Conservation (phyloP, 495 filamentous ascomycete genomes). For the Immersiella caudata region DNA sequence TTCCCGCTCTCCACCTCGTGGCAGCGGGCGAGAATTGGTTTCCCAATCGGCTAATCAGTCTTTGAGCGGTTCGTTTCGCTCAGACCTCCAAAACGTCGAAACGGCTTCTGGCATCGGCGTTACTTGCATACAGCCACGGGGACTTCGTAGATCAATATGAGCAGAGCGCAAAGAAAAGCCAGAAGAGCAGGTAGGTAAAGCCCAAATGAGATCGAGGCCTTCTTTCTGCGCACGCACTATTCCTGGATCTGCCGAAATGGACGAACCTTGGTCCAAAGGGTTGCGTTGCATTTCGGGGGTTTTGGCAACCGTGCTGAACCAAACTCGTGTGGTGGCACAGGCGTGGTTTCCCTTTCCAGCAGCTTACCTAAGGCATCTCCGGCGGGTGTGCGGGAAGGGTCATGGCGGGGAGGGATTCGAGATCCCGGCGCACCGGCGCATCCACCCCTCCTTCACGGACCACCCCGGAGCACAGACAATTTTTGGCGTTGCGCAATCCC, state of each 20-base stretch:
- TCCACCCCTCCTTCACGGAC: conserved; percentile 2
- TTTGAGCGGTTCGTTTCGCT: conserved; percentile 14
- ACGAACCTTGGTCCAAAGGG: conserved; percentile 18
- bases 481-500: conserved; percentile 7
- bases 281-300: conserved; percentile 19
- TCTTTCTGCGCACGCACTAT: conserved; percentile 16
- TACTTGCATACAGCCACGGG: conserved; percentile 15
- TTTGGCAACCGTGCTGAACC: conserved; percentile 8
- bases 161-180: neutral
- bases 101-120: conserved; percentile 10
- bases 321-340: neutral
- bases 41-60: conserved; percentile 17
- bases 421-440: conserved; percentile 1
- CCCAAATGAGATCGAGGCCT: neutral
- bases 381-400: conserved; percentile 11
- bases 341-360: neutral
- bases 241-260: conserved; percentile 22
- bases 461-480: conserved; percentile 12
- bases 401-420: neutral
- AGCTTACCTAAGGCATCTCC: conserved; percentile 8
- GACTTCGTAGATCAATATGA: conserved; percentile 8
- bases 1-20: neutral
- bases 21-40: neutral
- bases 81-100: conserved; percentile 13
- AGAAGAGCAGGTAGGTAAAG: neutral